Conservation (phyloP, 306 rosid species). For the Fragaria iinumae region DNA sequence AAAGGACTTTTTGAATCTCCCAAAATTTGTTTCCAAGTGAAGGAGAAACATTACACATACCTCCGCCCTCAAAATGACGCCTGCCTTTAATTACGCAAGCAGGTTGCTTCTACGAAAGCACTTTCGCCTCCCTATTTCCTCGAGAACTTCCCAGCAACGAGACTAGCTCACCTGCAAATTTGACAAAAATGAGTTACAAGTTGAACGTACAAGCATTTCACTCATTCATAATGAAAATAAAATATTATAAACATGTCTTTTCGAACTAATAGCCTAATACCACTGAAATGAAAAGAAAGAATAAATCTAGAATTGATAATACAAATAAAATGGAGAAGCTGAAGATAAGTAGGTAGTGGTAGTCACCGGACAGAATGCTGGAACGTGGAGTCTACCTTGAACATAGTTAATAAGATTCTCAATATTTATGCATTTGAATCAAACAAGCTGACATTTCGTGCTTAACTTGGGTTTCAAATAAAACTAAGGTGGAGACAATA, state of each 20-base stretch:
- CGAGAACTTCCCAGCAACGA: conserved; percentile 47
- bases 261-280: background rate
- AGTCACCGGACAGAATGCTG: too few relatives aligned
- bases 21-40: too few relatives aligned
- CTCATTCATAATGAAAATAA: background rate
- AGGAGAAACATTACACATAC: too few relatives aligned
- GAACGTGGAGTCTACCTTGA: too few relatives aligned
- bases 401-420: too few relatives aligned
- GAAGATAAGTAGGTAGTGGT: too few relatives aligned
- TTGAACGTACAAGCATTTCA: conserved; percentile 12
- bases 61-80: conserved; percentile 58
- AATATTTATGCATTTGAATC: too few relatives aligned
- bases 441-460: too few relatives aligned
- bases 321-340: too few relatives aligned
- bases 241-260: background rate
- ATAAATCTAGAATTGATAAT: background rate
- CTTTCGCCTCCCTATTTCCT: conserved; percentile 75
- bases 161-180: conserved; percentile 70
- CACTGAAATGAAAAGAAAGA: background rate
- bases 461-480: too few relatives aligned
- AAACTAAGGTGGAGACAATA: too few relatives aligned
- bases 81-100: conserved; percentile 67
- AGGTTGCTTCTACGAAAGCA: conserved; percentile 35
- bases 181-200: conserved; percentile 21
- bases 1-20: too few relatives aligned